Evolutionary conservation across 345 rosid genomes (phyloP), one percentile per base, ranked within the genome.

Genomic region (Erucastrum elatum): DNA sequence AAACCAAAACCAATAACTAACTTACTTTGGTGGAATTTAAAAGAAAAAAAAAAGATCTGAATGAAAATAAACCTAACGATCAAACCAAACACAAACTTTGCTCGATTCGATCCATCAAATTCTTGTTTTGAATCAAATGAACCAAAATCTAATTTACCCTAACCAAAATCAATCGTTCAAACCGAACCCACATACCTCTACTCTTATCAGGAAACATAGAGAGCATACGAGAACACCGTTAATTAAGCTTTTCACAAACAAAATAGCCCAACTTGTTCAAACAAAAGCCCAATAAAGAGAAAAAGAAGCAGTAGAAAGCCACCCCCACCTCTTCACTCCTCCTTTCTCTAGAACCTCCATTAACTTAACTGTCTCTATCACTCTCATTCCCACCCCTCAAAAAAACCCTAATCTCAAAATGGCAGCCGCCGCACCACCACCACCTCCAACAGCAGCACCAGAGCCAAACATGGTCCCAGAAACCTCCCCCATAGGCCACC

Each of bases 341-440:
- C 21, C 21, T 21, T 21, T 21, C 69, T 73, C 64, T 59, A 79
- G 66, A 58, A 77, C 4, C 71, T 41, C 29, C 29, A 21, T 29
- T 4, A 29, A 17, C 39, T 33, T 49, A 6, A 16, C 39, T 9
- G 4, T 69, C 16, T 2, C 5, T 15, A 1, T 44, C 56, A 46
- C 64, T 44, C 74, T 34, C 64, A 44, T 11, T 26, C 70, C 16
- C 56, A 44, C 46, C 27, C 27, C 3, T 2, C 3, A 29, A 29
- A 9, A 68, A 79, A 79, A 53, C 71, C 82, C 61, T 62, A 80
- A 29, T 7, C 34, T 64, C 46, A 30, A 26, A 67, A 90, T 92
- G 97, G 98, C 97, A 13, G 95, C 94, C 4, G 95, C 98, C 3
- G 97, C 97, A 0, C 96, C 97, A 0, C 96, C 96, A 1, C 97